Conservation (phyloP, 192 early-diverging fungal genomes). For the Mortierella antarctica region DNA sequence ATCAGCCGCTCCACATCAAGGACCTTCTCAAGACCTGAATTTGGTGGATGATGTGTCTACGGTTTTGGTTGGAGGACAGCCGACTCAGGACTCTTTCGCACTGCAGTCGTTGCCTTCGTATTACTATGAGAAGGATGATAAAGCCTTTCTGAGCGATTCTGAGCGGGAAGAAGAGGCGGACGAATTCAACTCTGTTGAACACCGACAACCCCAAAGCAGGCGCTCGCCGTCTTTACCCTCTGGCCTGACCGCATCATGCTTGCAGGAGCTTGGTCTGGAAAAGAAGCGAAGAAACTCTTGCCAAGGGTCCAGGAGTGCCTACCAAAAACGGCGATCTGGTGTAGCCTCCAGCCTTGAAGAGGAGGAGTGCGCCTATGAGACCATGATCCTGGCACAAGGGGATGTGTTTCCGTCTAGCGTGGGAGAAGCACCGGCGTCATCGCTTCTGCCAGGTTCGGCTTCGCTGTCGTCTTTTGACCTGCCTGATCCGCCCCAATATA, state of each 20-base stretch:
- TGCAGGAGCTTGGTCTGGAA: conserved; percentile 14
- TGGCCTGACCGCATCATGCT: neutral
- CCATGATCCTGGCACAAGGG: conserved; percentile 2
- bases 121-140: neutral
- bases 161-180: neutral
- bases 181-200: too few relatives aligned
- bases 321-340: neutral
- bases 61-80: neutral
- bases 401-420: neutral
- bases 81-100: conserved; percentile 8
- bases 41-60: conserved; percentile 10
- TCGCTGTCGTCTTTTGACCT: neutral
- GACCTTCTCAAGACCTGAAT: too few relatives aligned
- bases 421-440: neutral
- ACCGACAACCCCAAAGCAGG: neutral
- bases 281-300: neutral
- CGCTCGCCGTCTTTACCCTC: neutral
- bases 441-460: neutral
- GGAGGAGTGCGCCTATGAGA: neutral
- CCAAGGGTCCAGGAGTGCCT: neutral
- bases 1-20: neutral
- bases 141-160: neutral
- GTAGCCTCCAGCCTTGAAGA: neutral
- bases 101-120: neutral
- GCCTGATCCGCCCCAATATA: neutral